These are phyloP conservation scores for Aspergillus mulundensis DNA, from an alignment of 495 filamentous ascomycete species.

Conservation along the genomic window DNA sequence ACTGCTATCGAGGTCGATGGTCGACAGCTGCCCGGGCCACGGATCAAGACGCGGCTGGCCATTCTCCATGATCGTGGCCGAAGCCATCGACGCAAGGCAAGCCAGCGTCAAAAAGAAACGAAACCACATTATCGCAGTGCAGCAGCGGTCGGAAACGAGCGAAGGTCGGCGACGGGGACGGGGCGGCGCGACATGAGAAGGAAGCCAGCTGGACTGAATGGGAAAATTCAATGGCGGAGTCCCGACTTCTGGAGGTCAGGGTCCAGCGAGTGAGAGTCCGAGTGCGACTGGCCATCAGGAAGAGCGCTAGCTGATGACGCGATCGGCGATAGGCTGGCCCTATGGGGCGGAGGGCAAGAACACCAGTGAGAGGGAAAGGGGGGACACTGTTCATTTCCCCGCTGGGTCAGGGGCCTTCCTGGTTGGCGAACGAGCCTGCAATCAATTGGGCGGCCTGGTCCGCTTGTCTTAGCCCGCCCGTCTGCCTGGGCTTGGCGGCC, in stretches of 20 bases:
- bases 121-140: constrained; percentile 20
- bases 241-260: not conserved
- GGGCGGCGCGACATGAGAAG: constrained; percentile 3
- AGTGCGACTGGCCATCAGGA: not conserved
- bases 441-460: not conserved
- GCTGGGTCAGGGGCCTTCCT: not conserved
- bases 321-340: constrained; percentile 1
- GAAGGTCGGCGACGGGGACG: not conserved
- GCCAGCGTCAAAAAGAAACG: not conserved
- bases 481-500: not conserved
- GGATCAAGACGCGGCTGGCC: constrained; percentile 48
- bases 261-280: not conserved
- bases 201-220: not conserved
- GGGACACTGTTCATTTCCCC: not conserved
- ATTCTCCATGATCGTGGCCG: constrained; percentile 58
- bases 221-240: not conserved
- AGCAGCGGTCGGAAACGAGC: constrained; percentile 18
- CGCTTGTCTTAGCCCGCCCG: not conserved
- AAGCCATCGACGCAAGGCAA: constrained; percentile 18
- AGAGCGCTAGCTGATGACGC: constrained; percentile 8
- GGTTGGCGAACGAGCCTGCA: not conserved
- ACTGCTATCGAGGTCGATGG: constrained; percentile 24
- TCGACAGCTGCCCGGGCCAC: constrained; percentile 29
- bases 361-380: not conserved
- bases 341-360: not conserved